phyloP scores from a whole-genome alignment of 495 filamentous ascomycete genomes.

The Penicillium argentinense region DNA sequence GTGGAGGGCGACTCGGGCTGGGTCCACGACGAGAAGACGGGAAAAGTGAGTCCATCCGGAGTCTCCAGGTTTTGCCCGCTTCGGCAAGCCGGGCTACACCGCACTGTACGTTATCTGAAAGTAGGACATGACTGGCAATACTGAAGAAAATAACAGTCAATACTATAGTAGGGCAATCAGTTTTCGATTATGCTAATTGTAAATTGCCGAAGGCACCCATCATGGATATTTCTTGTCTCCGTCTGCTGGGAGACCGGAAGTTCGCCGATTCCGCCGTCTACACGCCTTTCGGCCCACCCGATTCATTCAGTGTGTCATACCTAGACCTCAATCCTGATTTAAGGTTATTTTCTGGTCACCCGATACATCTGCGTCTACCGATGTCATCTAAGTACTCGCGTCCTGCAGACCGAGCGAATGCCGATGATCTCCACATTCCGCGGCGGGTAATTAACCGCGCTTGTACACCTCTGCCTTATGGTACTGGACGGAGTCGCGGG shows the following conservation, averaged over 20 bases:
- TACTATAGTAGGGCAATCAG: no score
- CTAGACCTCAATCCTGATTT: background rate
- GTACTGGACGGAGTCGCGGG: no score
- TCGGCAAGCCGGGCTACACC: constrained; percentile 2
- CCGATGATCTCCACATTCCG: background rate
- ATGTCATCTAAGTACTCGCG: background rate
- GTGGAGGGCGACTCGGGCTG: background rate
- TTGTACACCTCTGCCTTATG: no score
- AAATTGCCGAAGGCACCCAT: no score
- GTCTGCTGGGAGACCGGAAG: no score
- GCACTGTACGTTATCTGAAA: no score
- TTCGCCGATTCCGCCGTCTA: background rate
- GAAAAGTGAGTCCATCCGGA: no score
- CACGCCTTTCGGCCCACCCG: background rate
- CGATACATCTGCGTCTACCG: background rate
- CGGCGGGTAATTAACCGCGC: background rate
- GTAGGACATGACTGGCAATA: no score
- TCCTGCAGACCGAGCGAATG: background rate
- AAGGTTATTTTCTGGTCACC: background rate
- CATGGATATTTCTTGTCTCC: no score
- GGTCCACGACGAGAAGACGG: background rate
- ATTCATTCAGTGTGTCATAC: background rate
- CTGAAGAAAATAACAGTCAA: no score
- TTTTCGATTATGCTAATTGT: no score
- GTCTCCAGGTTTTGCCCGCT: background rate